Conservation (phyloP, 2,329 filamentous ascomycete species). For the Stagonosporopsis tanaceti region DNA sequence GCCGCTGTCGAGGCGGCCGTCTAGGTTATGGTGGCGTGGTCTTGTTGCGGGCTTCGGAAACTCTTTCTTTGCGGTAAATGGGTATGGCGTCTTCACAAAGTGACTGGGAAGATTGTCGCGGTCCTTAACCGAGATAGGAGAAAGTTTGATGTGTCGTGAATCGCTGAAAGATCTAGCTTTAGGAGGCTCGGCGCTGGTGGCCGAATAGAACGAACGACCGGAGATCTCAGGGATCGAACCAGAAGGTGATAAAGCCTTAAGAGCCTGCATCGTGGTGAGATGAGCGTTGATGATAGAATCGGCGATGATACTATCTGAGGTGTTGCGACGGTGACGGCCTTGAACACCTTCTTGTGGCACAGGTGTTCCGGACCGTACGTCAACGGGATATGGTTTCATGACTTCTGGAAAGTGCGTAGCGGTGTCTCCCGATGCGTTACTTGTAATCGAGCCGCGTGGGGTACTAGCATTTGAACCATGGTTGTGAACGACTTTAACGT, state of each 20-base stretch:
- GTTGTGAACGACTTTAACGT: constrained; percentile 35
- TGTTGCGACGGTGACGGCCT: constrained; percentile 29
- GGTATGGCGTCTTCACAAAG: constrained; percentile 41
- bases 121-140: constrained; percentile 24
- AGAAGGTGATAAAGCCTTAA: constrained; percentile 34
- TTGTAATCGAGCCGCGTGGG: constrained; percentile 28
- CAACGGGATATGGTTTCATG: constrained; percentile 15
- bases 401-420: constrained; percentile 13
- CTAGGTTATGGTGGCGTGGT: constrained; percentile 22
- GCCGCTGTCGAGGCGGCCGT: constrained; percentile 13
- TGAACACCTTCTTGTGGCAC: constrained; percentile 6
- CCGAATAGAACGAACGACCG: constrained; percentile 19
- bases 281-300: constrained; percentile 44
- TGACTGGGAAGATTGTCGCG: constrained; percentile 33
- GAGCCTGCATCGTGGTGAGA: constrained; percentile 37
- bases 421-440: constrained; percentile 17
- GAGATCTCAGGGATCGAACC: constrained; percentile 17
- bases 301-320: constrained; percentile 35
- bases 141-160: constrained; percentile 28
- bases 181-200: constrained; percentile 12
- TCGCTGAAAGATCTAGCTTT: constrained; percentile 28
- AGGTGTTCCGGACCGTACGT: constrained; percentile 1
- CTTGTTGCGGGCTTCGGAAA: constrained; percentile 35
- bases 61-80: constrained; percentile 35
- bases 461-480: constrained; percentile 28